Evolutionary conservation across 768 basidiomycete species (phyloP), one percentile per base, ranked within the genome.

Genomic region (Agrocybe praecox): DNA sequence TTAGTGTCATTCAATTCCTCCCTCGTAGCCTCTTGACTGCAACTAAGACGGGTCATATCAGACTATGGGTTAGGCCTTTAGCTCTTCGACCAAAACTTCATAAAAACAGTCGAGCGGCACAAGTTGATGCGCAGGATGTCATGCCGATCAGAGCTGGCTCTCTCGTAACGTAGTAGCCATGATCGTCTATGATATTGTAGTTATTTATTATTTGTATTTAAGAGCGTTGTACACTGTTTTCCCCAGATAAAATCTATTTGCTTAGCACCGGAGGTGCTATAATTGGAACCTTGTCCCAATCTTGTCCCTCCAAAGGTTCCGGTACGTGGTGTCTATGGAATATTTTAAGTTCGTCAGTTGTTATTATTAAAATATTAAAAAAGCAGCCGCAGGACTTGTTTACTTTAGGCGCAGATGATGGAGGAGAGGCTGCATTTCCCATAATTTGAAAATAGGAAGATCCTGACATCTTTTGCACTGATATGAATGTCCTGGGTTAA

Each of bases 1-100:
- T 96, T 22, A 83, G 90, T 6, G 80, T 79, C 33, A 67, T 96
- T n/a, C 69, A 79, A 11, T 93, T 96, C 72, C 79, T 93, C n/a
- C 87, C 90, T 1, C 84, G 87, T 1, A 86, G 82, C 21, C 72
- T 99, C 19, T 69, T 96, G 24, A 95, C 94, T 0, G 81, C 87
- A n/a, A 88, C 87, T 2, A 90, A 90, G 64, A 73, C 73, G 1
- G 94, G 94, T 0, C 79, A 86, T 53, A 82, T 96, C 64, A 93
- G 88, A 69, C 76, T 94, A 52, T 98, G 94, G 92, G 81, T 93
- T 26, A 78, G 90, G 19, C 91, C 91, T 17, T 78, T 93, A 40
- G 81, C 82, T 2, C 68, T 80, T 43, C 72, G 73, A 51, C 64
- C 74, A n/a, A 68, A 75, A 24, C 57, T 65, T 14, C 61, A 63